Conservation (phyloP, 768 basidiomycete species). For the Boletus rubroflammeus region DNA sequence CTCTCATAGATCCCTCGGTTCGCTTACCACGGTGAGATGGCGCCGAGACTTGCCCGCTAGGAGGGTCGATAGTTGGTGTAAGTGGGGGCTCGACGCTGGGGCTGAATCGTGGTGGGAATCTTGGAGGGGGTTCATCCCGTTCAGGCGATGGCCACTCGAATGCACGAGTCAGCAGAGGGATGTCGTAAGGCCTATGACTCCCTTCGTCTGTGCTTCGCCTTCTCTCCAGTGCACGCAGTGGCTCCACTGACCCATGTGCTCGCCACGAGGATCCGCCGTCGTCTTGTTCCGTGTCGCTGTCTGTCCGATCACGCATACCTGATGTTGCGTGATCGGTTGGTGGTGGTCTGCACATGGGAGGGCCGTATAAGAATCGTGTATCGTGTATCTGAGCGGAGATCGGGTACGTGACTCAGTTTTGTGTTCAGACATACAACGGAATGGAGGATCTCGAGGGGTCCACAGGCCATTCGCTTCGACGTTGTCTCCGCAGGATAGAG, state of each 20-base stretch:
- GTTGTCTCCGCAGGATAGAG: constrained; percentile 5
- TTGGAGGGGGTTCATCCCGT: constrained; percentile 12
- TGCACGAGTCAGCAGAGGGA: constrained; percentile 17
- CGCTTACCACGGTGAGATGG: constrained; percentile 22
- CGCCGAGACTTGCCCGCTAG: constrained; percentile 3
- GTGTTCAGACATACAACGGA: constrained; percentile 14
- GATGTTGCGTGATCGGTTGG: constrained; percentile 14
- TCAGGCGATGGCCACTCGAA: constrained; percentile 25
- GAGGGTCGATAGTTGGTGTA: constrained; percentile 14
- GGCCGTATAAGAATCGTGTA: constrained; percentile 19
- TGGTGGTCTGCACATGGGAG: constrained; percentile 26
- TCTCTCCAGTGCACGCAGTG: constrained; percentile 5
- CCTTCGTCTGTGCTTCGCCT: constrained; percentile 19
- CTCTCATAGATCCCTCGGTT: background rate
- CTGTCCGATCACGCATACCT: constrained; percentile 28
- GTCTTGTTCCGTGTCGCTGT: constrained; percentile 44
- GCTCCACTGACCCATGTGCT: constrained; percentile 12
- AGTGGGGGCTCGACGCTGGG: constrained; percentile 11
- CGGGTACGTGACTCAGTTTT: constrained; percentile 20
- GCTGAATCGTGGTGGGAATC: constrained; percentile 10
- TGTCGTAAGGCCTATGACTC: constrained; percentile 10
- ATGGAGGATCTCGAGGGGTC: constrained; percentile 13
- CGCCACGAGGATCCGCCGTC: constrained; percentile 40
- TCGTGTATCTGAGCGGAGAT: constrained; percentile 8
- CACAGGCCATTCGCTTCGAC: constrained; percentile 23